Evolutionary conservation across 179 eudicot genomes (phyloP), one percentile per base, ranked within the genome.

Genomic region (Amaranthus tricolor): DNA sequence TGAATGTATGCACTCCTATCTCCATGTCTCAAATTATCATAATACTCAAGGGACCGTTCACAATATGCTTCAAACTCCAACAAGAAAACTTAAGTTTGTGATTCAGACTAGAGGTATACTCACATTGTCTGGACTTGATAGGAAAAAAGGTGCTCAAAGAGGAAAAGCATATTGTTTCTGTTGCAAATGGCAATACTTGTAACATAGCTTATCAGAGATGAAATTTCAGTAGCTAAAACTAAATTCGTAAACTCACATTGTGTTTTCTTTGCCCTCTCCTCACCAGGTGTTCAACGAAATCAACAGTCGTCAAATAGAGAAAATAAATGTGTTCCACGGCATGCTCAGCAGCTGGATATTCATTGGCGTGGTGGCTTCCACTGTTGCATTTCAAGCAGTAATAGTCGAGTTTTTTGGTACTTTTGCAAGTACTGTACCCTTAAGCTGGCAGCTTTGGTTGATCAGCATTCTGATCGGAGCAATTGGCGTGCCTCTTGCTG

Each of bases 271-370:
- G 20, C 44, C 65, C 16, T 56, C 64, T 5, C 9, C 68, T 63
- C 60, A 19, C 7, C 88, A 93, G 98, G 90, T 91, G 24, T 93
- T 93, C 85, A 93, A 93, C 24, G 98, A 93, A 79, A 87, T 93
- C 71, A 93, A 93, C 86, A 93, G 98, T 78, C 89, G 97, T 7
- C 95, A 93, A 54, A 93, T 93, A 85, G 97, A 91, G 89, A 91
- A 84, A 80, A 83, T 93, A 54, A 90, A 93, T 73, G 81, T 93
- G 0, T 78, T 93, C 64, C 72, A 86, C 0, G 97, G 98, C 43
- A 77, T 91, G 17, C 87, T 85, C 73, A 82, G 83, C 76, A 91
- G 92, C 86, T 86, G 95, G 91, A 69, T 93, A 40, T 93, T 93
- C 88, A 70, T 88, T 19, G 73, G 73, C 6, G 82, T 93, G 44